Percentiles rank a stretch among this genome's conserved stretches.
phyloP scores from a whole-genome alignment of 2,329 filamentous ascomycete species.

The Neofusicoccum laricinum region DNA sequence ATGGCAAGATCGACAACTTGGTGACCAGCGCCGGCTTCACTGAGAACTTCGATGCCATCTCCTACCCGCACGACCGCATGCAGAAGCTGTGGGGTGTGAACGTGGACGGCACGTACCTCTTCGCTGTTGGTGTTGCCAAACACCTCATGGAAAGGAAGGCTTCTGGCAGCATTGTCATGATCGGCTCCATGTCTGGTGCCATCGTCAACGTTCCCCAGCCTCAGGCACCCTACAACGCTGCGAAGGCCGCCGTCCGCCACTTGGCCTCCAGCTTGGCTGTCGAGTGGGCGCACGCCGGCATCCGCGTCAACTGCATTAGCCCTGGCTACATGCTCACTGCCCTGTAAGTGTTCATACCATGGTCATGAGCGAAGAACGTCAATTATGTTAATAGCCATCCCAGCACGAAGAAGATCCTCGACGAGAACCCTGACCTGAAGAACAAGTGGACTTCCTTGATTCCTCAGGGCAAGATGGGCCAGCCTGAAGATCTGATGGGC shows the following conservation, averaged over 20 bases:
- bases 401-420: conserved; percentile 89
- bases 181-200: conserved; percentile 89
- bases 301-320: conserved; percentile 92
- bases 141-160: conserved; percentile 81
- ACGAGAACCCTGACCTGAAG: conserved; percentile 87
- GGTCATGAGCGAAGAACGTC: background rate
- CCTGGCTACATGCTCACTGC: conserved; percentile 97
- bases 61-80: conserved; percentile 86
- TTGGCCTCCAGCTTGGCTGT: conserved; percentile 84
- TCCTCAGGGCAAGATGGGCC: conserved; percentile 89
- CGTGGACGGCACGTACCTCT: conserved; percentile 88
- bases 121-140: conserved; percentile 78
- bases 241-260: conserved; percentile 90
- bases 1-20: conserved; percentile 84
- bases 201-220: conserved; percentile 96
- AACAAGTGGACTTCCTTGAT: conserved; percentile 90
- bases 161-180: conserved; percentile 85
- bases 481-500: conserved; percentile 88
- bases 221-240: conserved; percentile 87
- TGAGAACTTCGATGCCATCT: conserved; percentile 89
- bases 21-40: conserved; percentile 97
- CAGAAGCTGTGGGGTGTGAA: conserved; percentile 94
- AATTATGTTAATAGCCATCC: background rate
- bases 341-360: conserved; percentile 57
- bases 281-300: conserved; percentile 85